Conservation (phyloP, 768 basidiomycete genomes). For the Trametes coccinea region DNA sequence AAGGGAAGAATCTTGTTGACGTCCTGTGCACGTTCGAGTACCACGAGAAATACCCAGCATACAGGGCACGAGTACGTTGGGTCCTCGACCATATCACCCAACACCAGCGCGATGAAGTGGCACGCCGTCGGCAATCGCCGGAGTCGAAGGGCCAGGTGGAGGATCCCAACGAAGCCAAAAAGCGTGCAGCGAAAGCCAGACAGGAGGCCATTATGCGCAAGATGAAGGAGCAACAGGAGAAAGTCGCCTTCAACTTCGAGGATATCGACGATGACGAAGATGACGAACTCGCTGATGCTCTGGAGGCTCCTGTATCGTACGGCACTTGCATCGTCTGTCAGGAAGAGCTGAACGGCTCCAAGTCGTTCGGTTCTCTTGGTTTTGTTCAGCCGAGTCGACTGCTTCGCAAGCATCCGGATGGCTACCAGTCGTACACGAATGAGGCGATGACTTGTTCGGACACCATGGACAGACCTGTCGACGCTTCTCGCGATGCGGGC, state of each 20-base stretch:
- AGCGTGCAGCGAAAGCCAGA: conserved; percentile 84
- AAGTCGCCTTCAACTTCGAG: conserved; percentile 79
- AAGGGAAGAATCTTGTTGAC: conserved; percentile 63
- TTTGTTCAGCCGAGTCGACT: conserved; percentile 86
- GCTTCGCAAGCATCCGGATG: conserved; percentile 75
- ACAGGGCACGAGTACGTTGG: conserved; percentile 73
- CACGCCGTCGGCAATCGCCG: conserved; percentile 45
- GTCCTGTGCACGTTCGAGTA: conserved; percentile 77
- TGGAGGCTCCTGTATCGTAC: conserved; percentile 54
- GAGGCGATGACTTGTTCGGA: conserved; percentile 65
- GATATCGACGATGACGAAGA: conserved; percentile 73
- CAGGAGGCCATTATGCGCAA: conserved; percentile 94
- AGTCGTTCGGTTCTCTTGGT: conserved; percentile 84
- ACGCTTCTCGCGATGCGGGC: conserved; percentile 33
- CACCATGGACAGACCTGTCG: conserved; percentile 61
- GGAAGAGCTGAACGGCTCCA: conserved; percentile 75
- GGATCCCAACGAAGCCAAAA: conserved; percentile 71
- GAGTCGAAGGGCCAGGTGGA: conserved; percentile 38
- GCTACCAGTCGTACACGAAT: conserved; percentile 58
- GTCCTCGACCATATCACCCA: conserved; percentile 62
- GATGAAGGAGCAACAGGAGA: conserved; percentile 91
- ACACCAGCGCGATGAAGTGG: conserved; percentile 60
- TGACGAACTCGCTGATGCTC: conserved; percentile 52
- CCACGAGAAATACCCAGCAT: conserved; percentile 72
- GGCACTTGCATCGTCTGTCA: conserved; percentile 99